Evolutionary conservation across 179 eudicot species (phyloP).

Genomic region (Pouteria campechiana): DNA sequence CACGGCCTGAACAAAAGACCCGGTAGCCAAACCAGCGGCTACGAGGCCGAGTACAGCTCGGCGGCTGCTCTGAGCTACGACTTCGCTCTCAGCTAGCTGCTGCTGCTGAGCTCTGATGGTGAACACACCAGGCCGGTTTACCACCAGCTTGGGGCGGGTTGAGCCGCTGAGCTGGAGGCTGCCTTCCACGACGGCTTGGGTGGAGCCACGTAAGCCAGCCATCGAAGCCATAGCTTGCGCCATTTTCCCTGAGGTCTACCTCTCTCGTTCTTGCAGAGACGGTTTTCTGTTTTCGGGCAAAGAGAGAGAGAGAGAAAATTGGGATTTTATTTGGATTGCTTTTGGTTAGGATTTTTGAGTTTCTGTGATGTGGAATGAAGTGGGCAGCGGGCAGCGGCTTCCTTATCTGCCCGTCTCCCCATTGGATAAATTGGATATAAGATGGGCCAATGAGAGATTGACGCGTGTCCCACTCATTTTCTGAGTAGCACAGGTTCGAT

Average conservation of each 20-base stretch:
- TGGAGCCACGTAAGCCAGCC: conserved; percentile 55
- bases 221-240: conserved; percentile 89
- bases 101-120: conserved; percentile 45
- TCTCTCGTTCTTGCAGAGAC: background rate
- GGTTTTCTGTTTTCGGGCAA: background rate
- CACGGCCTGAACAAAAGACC: conserved; percentile 53
- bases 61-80: conserved; percentile 53
- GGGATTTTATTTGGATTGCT: conserved; percentile 15
- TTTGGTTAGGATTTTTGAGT: background rate
- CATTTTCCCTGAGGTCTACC: conserved; percentile 16
- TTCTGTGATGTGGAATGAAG: conserved; percentile 16
- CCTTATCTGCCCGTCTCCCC: conserved; percentile 35
- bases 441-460: conserved; percentile 15
- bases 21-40: conserved; percentile 61
- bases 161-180: conserved; percentile 59
- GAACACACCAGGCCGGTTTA: conserved; percentile 21
- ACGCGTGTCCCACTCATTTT: conserved; percentile 16
- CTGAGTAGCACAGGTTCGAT: conserved; percentile 9
- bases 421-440: conserved; percentile 40
- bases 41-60: conserved; percentile 65
- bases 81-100: conserved; percentile 25
- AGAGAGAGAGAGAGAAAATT: background rate
- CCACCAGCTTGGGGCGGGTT: conserved; percentile 24
- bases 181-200: conserved; percentile 67
- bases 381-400: too few relatives aligned